Conservation (phyloP, 2,329 filamentous ascomycete species). For the Trichoderma arundinaceum region DNA sequence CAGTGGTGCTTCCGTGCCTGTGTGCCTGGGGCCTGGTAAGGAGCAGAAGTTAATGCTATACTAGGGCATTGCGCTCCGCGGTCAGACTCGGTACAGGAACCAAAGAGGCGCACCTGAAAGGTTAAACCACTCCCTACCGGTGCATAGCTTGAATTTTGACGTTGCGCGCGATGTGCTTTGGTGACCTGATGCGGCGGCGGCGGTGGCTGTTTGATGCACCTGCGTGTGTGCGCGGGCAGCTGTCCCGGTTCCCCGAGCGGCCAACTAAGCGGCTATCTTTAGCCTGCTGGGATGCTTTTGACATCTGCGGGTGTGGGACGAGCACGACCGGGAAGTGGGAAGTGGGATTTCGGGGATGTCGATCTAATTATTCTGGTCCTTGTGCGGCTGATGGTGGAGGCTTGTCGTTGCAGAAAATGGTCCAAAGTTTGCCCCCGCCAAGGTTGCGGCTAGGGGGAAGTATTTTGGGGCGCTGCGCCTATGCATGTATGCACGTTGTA, state of each 20-base stretch:
- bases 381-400: constrained; percentile 29
- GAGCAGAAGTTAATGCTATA: not conserved
- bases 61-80: not conserved
- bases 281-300: constrained; percentile 29
- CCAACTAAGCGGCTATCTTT: constrained; percentile 26
- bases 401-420: constrained; percentile 4
- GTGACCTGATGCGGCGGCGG: constrained; percentile 21
- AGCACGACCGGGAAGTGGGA: constrained; percentile 25
- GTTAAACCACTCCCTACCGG: not conserved
- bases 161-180: not conserved
- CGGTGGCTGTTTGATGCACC: constrained; percentile 3
- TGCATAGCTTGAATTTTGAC: not conserved
- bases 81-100: not conserved
- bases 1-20: too few species aligned
- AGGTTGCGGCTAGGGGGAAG: constrained; percentile 3
- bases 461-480: not conserved
- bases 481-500: constrained; percentile 19
- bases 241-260: constrained; percentile 28
- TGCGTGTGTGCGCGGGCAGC: constrained; percentile 15
- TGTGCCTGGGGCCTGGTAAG: not conserved
- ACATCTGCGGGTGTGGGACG: constrained; percentile 30
- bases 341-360: constrained; percentile 20
- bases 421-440: constrained; percentile 2
- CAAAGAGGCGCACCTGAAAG: not conserved
- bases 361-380: constrained; percentile 16